Evolutionary conservation across 176 grass and related monocot genomes (phyloP).

Genomic region (Aegilops sharonensis): DNA sequence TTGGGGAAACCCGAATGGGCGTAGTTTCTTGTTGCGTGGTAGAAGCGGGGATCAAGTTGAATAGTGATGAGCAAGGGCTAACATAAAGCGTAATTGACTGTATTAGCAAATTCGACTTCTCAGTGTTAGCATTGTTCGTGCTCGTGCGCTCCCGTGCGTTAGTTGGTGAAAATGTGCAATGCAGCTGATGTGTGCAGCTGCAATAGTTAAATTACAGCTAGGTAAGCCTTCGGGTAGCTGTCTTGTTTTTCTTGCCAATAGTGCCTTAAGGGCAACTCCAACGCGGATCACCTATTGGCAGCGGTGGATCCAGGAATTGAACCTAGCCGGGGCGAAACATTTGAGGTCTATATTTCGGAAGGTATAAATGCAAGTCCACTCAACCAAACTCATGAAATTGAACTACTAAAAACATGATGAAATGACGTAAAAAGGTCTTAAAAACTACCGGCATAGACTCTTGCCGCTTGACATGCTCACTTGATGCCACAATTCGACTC

Average conservation of each 20-base stretch:
- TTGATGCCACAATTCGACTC: too few relatives aligned
- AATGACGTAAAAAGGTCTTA: too few relatives aligned
- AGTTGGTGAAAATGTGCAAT: conserved; percentile 20
- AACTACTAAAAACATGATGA: too few relatives aligned
- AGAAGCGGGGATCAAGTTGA: conserved; percentile 10
- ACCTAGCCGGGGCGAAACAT: too few relatives aligned
- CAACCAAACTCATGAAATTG: too few relatives aligned
- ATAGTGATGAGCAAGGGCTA: background rate
- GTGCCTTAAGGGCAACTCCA: background rate
- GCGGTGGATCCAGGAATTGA: too few relatives aligned
- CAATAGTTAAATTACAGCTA: background rate
- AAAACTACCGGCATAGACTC: too few relatives aligned
- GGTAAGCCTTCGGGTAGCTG: background rate
- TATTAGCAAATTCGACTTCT: background rate
- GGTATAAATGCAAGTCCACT: too few relatives aligned
- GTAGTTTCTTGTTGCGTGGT: conserved; percentile 6
- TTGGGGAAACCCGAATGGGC: background rate
- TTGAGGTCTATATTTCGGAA: too few relatives aligned
- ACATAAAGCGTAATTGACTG: background rate
- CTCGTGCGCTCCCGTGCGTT: background rate
- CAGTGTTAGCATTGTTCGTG: background rate
- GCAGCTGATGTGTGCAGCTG: conserved; percentile 7
- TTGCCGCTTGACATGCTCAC: too few relatives aligned
- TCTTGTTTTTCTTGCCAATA: background rate
- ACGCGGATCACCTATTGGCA: too few relatives aligned